phyloP scores from a whole-genome alignment of 495 filamentous ascomycete species.

The Trichoderma parareesei region DNA sequence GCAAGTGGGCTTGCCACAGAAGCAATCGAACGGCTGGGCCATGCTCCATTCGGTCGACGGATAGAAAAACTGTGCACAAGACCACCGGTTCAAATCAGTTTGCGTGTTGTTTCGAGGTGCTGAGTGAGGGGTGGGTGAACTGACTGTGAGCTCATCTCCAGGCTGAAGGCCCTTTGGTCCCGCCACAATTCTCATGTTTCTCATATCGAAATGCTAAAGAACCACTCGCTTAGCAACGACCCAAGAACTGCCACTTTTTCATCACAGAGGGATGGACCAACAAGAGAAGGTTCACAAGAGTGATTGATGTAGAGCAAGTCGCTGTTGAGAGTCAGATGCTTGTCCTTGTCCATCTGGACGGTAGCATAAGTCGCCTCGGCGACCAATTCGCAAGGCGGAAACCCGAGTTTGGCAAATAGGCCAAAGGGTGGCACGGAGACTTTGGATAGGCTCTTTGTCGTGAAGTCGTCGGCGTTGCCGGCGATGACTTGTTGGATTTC shows the following conservation, averaged over 20 bases:
- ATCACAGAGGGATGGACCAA: constrained; percentile 21
- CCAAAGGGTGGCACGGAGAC: constrained; percentile 54
- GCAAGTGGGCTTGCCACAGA: constrained; percentile 46
- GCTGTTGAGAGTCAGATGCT: constrained; percentile 65
- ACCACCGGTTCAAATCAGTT: not conserved
- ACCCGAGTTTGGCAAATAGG: constrained; percentile 44
- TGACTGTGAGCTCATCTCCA: constrained; percentile 56
- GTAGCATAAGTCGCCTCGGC: constrained; percentile 54
- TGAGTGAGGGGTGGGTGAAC: constrained; percentile 15
- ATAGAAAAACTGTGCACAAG: constrained; percentile 54
- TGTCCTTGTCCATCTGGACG: constrained; percentile 53
- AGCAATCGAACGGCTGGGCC: constrained; percentile 64
- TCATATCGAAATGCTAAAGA: constrained; percentile 50
- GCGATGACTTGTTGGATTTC: constrained; percentile 43
- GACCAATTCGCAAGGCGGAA: constrained; percentile 48
- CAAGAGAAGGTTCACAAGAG: constrained; percentile 58
- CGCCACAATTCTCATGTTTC: constrained; percentile 52
- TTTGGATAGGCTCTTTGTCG: constrained; percentile 52
- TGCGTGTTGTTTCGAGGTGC: constrained; percentile 11
- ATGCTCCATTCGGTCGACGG: constrained; percentile 70
- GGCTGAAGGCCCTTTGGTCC: constrained; percentile 45
- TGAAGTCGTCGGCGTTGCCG: constrained; percentile 39
- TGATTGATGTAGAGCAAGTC: constrained; percentile 73
- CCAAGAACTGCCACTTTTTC: not conserved
- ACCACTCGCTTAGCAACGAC: not conserved